Base-by-base conservation (phyloP, 768 basidiomycete genomes). In the Panaeolus papilionaceus region DNA sequence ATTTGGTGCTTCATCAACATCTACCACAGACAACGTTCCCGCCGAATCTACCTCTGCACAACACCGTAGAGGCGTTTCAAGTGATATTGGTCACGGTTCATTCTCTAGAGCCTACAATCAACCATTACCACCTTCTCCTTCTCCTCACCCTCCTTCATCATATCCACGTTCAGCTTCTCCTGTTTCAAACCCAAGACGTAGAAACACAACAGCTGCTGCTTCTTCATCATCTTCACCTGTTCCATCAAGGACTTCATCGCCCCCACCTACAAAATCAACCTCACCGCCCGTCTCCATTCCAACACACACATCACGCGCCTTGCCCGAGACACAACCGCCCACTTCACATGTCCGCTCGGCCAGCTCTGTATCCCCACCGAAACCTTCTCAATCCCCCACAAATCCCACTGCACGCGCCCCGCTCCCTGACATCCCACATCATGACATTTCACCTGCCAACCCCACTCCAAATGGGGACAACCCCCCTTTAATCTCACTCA, bases 1-100 rank as follows among this genome's bases (percentile, higher is more conserved):
- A 61, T 82, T 83, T 68, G 79, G 80, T 23, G 74, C 74, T 8
- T 58, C 69, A 20, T 58, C 69, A 20, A 28, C 26, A 11, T 6
- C 39, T 62, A 28, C 45, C 38, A 8, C 47, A 63, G 23, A 62
- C 11, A 33, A 39, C 61, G 10, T 44, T 62, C 33, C 62, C 45
- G 26, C 6, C 28, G 1, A 28, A 61, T 18, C 51, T 47, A 28
- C 62, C 26, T 63, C 38, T 45, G n/a, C 16, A 45, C 66, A 62
- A 49, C 42, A 62, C 39, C 0, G 20, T 12, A 45, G 44, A 45
- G 44, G 44, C 3, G 44, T 7, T 7, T 49, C 47, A 9, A 49
- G 20, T 49, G 47, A 49, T 49, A 49, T 49, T 23, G 20, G 47
- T 0, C 47, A 45, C 16, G 44, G 44, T 45, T 45, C 44, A 45